These are phyloP conservation scores for Eragrostis curvula DNA, from an alignment of 176 grass and related monocot species.

Conservation along the genomic window DNA sequence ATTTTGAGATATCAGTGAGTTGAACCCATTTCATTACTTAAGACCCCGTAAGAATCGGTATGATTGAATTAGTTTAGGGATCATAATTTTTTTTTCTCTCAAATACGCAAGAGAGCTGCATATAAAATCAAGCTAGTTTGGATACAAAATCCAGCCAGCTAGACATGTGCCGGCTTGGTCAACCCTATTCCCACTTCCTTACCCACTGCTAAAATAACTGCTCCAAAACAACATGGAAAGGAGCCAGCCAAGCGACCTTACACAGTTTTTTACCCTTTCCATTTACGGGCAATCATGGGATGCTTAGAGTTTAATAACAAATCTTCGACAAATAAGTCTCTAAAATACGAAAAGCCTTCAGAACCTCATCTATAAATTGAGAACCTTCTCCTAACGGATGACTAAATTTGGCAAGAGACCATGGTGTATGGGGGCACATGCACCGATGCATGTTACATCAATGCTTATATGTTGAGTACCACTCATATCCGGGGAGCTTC, in stretches of 20 bases:
- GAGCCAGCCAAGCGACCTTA: not conserved
- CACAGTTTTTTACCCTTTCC: not conserved
- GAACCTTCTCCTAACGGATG: not conserved
- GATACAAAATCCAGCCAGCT: not conserved
- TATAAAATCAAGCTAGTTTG: no score
- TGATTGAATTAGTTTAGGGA: not conserved
- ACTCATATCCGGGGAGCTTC: constrained; percentile 87
- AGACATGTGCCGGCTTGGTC: no score
- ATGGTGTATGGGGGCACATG: not conserved
- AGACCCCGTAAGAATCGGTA: not conserved
- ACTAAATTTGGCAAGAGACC: not conserved
- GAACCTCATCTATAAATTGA: not conserved
- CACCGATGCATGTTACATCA: no score
- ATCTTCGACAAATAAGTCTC: not conserved
- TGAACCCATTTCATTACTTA: no score
- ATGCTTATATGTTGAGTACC: no score
- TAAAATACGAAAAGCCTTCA: not conserved
- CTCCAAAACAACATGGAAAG: not conserved
- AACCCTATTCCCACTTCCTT: not conserved
- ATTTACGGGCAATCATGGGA: not conserved
- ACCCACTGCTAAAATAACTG: not conserved
- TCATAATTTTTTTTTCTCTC: no score
- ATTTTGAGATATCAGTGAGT: not conserved
- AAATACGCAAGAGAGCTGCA: no score
- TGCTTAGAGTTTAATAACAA: not conserved